phyloP scores from a whole-genome alignment of 139 green algal genomes.

The Auxenochlorella protothecoides region DNA sequence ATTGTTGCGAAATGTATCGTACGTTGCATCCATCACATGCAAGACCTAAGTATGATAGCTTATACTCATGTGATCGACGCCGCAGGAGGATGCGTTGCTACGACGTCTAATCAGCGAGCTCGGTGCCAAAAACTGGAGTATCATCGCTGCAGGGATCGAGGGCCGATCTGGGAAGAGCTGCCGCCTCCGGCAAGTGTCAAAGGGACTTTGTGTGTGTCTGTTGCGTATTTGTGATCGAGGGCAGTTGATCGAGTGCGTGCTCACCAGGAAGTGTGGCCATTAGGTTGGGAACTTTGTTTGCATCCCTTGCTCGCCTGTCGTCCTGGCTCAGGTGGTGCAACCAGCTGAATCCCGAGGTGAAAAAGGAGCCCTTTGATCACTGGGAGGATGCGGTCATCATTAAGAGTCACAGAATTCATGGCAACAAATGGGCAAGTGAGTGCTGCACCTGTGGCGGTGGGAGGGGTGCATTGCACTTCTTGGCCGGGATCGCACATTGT shows the following conservation, averaged over 20 bases:
- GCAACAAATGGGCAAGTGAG: conserved; percentile 59
- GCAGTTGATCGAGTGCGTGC: too few species aligned
- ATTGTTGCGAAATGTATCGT: background rate
- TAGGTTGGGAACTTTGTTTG: background rate
- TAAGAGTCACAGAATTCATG: conserved; percentile 43
- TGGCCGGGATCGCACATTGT: too few species aligned
- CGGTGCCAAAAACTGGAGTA: conserved; percentile 66
- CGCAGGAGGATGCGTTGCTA: conserved; percentile 66
- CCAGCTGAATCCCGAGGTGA: conserved; percentile 69
- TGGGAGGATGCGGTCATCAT: conserved; percentile 67
- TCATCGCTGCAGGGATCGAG: conserved; percentile 65
- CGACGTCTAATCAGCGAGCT: conserved; percentile 40
- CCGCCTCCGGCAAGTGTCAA: conserved; percentile 39
- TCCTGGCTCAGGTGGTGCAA: conserved; percentile 60
- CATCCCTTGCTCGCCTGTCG: background rate
- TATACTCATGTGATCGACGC: background rate
- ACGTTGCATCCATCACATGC: background rate
- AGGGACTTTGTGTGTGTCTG: too few species aligned
- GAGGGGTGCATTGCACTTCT: background rate
- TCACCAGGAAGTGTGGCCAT: too few species aligned
- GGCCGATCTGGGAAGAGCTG: conserved; percentile 77
- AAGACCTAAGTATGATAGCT: background rate
- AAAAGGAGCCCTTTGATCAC: conserved; percentile 59
- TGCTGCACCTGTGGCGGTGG: background rate
- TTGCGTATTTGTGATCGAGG: too few species aligned